Percentiles rank a stretch among this genome's conserved stretches.
These are phyloP conservation scores for Aspergillus quadricinctus DNA, from an alignment of 2,329 filamentous ascomycete species.

Conservation along the genomic window DNA sequence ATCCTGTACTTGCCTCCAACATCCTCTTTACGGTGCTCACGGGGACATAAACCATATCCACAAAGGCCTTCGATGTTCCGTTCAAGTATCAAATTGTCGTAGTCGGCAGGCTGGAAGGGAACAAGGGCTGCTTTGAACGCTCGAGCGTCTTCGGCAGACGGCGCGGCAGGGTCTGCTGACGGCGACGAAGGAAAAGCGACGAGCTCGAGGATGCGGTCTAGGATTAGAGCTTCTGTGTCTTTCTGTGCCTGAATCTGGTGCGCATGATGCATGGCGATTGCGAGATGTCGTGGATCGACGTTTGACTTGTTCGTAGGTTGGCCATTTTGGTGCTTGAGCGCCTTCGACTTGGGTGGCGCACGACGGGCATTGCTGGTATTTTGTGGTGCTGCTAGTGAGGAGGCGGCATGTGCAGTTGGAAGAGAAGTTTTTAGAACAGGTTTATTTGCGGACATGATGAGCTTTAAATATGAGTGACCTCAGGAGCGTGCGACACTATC, in stretches of 20 bases:
- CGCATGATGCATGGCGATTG: constrained; percentile 77
- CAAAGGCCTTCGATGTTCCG: constrained; percentile 79
- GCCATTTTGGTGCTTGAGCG: constrained; percentile 26
- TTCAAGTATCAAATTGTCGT: constrained; percentile 83
- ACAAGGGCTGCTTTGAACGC: constrained; percentile 64
- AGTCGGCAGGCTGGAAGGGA: constrained; percentile 80
- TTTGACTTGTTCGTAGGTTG: constrained; percentile 30
- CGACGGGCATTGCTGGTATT: constrained; percentile 38
- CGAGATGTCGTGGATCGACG: constrained; percentile 45
- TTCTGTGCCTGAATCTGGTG: constrained; percentile 77
- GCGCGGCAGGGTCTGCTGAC: constrained; percentile 48
- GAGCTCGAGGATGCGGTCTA: constrained; percentile 67
- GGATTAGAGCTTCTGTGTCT: constrained; percentile 68
- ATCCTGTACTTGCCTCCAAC: constrained; percentile 65
- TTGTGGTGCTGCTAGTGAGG: constrained; percentile 39
- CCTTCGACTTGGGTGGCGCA: constrained; percentile 17
- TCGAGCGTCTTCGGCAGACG: constrained; percentile 56
- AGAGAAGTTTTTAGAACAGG: constrained; percentile 60
- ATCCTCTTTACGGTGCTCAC: constrained; percentile 54
- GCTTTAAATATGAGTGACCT: not conserved
- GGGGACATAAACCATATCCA: constrained; percentile 76
- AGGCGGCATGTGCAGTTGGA: constrained; percentile 36
- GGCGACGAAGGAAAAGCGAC: constrained; percentile 57
- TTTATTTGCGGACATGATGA: constrained; percentile 34
- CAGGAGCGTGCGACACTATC: not conserved